Evolutionary conservation across 2,329 filamentous ascomycete species (phyloP).

Genomic region (Talaromyces sp.): DNA sequence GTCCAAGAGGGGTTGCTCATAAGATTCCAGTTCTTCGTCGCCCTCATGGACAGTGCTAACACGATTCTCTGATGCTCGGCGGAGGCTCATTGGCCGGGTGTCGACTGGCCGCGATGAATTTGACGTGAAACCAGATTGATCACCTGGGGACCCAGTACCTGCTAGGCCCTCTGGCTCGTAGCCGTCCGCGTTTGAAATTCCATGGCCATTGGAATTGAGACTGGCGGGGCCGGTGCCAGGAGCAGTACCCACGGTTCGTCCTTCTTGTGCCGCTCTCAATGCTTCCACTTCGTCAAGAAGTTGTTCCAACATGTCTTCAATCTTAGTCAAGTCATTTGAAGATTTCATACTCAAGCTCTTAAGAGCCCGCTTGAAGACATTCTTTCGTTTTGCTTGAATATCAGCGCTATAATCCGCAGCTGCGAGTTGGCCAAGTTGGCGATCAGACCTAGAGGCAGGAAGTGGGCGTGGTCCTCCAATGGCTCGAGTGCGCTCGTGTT

Average conservation of each 20-base stretch:
- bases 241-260: conserved; percentile 19
- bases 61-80: conserved; percentile 62
- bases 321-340: conserved; percentile 77
- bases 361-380: conserved; percentile 88
- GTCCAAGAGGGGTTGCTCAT: conserved; percentile 46
- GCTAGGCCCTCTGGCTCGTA: conserved; percentile 81
- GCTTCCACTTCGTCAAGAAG: conserved; percentile 87
- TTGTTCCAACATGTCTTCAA: conserved; percentile 88
- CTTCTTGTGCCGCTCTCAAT: conserved; percentile 56
- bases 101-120: conserved; percentile 41
- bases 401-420: conserved; percentile 51
- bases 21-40: conserved; percentile 61
- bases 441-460: conserved; percentile 58
- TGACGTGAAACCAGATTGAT: conserved; percentile 70
- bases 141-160: conserved; percentile 66
- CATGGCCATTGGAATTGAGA: conserved; percentile 58
- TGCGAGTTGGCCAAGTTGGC: conserved; percentile 42
- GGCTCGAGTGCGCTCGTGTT: conserved; percentile 78
- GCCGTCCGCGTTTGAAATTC: conserved; percentile 61
- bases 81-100: conserved; percentile 41
- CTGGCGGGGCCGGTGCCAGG: conserved; percentile 38
- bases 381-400: conserved; percentile 71
- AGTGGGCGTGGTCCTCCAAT: conserved; percentile 82
- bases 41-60: conserved; percentile 86
- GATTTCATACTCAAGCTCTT: conserved; percentile 86